Conservation (phyloP, 768 basidiomycete species). For the Mycena epipterygia region DNA sequence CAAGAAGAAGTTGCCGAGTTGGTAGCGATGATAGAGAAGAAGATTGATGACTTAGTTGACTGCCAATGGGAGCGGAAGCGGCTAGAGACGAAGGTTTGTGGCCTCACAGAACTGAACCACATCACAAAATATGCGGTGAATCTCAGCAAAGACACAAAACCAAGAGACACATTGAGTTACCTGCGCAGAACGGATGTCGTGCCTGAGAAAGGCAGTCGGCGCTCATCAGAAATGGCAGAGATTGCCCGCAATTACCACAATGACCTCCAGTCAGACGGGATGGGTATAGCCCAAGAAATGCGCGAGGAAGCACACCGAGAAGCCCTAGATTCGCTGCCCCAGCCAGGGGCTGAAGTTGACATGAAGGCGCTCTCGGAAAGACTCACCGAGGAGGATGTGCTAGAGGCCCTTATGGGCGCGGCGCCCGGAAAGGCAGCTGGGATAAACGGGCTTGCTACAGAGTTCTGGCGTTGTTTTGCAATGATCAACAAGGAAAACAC, state of each 20-base stretch:
- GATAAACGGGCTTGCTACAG: background rate
- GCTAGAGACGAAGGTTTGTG: no score
- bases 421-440: background rate
- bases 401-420: background rate
- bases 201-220: background rate
- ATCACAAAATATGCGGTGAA: no score
- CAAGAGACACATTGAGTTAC: conserved; percentile 5
- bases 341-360: background rate
- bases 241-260: background rate
- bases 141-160: background rate
- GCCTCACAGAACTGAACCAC: no score
- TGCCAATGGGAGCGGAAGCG: no score
- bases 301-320: background rate
- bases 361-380: background rate
- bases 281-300: background rate
- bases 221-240: conserved; percentile 21
- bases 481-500: background rate
- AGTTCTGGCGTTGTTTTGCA: background rate
- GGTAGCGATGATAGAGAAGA: no score
- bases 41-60: no score
- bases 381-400: background rate
- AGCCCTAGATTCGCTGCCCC: background rate
- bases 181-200: background rate
- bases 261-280: background rate
- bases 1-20: no score